Percentiles rank a stretch among this genome's conserved stretches.
Evolutionary conservation across 805 yeast species (phyloP).

Genomic region (Candida stauntonica): DNA sequence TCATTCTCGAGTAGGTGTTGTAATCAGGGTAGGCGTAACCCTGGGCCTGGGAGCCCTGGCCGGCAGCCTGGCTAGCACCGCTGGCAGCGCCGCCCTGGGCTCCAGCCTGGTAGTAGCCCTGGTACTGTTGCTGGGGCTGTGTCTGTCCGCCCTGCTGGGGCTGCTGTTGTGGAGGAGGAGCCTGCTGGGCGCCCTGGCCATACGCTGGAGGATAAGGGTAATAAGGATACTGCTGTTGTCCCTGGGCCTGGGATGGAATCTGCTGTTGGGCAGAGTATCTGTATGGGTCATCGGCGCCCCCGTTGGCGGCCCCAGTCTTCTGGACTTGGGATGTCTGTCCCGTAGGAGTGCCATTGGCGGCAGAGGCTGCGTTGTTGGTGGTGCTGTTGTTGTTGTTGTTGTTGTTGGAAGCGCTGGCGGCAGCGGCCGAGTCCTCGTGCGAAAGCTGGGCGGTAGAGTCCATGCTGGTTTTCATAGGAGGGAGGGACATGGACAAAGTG

Average conservation of each 20-base stretch:
- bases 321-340: constrained; percentile 3
- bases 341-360: constrained; percentile 1
- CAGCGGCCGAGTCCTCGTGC: constrained; percentile 11
- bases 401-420: constrained; percentile 7
- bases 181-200: constrained; percentile 10
- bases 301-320: constrained; percentile 6
- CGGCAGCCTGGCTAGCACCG: too few species aligned
- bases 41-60: too few species aligned
- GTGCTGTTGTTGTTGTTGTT: constrained; percentile 8
- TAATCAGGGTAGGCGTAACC: constrained; percentile 20
- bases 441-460: constrained; percentile 11
- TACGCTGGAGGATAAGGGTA: constrained; percentile 15
- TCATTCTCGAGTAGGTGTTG: constrained; percentile 23
- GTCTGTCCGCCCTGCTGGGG: neutral
- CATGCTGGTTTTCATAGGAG: constrained; percentile 15
- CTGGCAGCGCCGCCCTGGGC: neutral
- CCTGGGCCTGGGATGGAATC: constrained; percentile 8
- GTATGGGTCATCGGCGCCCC: constrained; percentile 16
- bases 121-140: constrained; percentile 7
- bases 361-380: constrained; percentile 1
- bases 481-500: constrained; percentile 15
- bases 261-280: constrained; percentile 12
- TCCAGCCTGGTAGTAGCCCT: constrained; percentile 15
- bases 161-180: constrained; percentile 4
- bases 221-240: constrained; percentile 14